Conservation (phyloP, 2,329 filamentous ascomycete genomes). For the Paraphoma chrysanthemicola region DNA sequence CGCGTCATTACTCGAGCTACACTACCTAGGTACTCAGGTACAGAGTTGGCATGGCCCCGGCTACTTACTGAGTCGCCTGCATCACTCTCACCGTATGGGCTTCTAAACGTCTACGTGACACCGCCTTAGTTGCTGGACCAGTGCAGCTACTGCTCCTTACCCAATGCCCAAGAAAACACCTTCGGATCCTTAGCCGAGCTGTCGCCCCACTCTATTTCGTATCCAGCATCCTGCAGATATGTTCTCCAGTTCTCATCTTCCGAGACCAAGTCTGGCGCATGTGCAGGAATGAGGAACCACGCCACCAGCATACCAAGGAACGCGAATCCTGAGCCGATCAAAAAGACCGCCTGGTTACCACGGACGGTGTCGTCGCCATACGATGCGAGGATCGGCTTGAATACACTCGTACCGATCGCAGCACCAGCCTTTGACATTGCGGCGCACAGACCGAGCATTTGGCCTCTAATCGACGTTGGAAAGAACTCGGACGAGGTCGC, state of each 20-base stretch:
- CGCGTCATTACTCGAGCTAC: no score
- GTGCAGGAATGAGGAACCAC: conserved; percentile 39
- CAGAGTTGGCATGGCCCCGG: no score
- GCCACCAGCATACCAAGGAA: conserved; percentile 30
- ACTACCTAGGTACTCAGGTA: no score
- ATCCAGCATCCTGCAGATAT: conserved; percentile 29
- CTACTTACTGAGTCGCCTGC: no score
- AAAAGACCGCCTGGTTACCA: conserved; percentile 33
- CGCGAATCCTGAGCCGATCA: conserved; percentile 34
- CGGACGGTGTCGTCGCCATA: conserved; percentile 24
- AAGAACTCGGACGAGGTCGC: conserved; percentile 32
- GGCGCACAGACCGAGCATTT: conserved; percentile 32
- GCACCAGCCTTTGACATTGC: conserved; percentile 34
- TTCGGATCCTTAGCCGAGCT: conserved; percentile 24
- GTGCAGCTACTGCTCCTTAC: background rate
- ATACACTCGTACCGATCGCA: conserved; percentile 30
- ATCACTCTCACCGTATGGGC: no score
- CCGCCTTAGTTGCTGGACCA: no score
- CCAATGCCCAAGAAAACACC: background rate
- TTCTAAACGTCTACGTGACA: no score
- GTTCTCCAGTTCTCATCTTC: conserved; percentile 38
- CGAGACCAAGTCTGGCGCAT: conserved; percentile 29
- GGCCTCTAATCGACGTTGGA: conserved; percentile 33
- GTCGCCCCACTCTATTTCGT: conserved; percentile 32
- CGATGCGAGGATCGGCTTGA: conserved; percentile 34